Conservation (phyloP, 2,329 filamentous ascomycete species). For the Emmonsia crescens region DNA sequence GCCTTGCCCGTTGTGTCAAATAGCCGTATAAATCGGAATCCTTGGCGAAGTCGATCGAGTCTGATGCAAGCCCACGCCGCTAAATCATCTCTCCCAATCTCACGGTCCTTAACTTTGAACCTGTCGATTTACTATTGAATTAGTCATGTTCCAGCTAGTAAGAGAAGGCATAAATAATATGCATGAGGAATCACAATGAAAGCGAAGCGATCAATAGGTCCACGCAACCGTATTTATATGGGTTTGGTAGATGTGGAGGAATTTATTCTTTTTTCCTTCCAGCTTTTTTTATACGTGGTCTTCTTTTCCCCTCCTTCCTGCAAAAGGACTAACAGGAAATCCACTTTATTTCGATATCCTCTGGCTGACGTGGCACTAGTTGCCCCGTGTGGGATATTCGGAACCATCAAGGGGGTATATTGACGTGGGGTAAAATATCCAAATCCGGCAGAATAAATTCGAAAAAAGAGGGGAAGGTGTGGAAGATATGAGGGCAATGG, state of each 20-base stretch:
- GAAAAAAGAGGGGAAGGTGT: slow-evolving; percentile 5
- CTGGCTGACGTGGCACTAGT: slow-evolving; percentile 5
- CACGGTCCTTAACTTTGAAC: slow-evolving; percentile 81
- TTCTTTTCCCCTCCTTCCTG: neutral
- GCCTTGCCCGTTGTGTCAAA: slow-evolving; percentile 56
- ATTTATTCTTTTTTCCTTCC: neutral
- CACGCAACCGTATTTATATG: neutral
- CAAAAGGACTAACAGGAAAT: neutral
- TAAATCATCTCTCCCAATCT: slow-evolving; percentile 65
- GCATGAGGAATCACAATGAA: slow-evolving; percentile 1
- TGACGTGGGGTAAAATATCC: neutral
- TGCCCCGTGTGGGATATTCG: neutral
- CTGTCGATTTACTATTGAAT: slow-evolving; percentile 25
- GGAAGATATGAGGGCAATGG: slow-evolving; percentile 9
- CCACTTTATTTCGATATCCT: neutral
- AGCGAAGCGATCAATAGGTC: neutral
- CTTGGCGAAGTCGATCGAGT: slow-evolving; percentile 65
- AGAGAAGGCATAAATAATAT: neutral
- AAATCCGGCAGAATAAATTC: neutral
- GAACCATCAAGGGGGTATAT: neutral
- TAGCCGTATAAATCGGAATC: slow-evolving; percentile 68
- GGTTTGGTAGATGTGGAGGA: neutral
- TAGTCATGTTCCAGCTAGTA: neutral
- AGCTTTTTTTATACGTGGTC: neutral
- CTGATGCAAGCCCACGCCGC: slow-evolving; percentile 84